Evolutionary conservation across 257 asterid species (phyloP).

Genomic region (Capsicum baccatum): DNA sequence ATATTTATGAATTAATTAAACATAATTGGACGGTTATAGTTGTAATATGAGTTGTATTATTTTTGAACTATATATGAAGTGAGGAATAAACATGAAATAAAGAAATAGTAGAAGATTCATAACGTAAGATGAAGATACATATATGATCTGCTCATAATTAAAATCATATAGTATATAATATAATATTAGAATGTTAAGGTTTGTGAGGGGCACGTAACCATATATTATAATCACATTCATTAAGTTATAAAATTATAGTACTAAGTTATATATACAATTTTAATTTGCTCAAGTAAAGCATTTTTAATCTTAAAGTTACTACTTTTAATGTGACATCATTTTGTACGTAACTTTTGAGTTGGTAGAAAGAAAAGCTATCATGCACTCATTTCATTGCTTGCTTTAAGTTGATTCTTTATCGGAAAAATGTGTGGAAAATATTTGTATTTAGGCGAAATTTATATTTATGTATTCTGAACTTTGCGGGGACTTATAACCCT

Average conservation of each 20-base stretch:
- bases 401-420: neutral
- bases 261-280: neutral
- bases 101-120: constrained; percentile 31
- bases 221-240: neutral
- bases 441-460: no score
- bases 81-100: constrained; percentile 17
- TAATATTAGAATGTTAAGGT: neutral
- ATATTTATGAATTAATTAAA: neutral
- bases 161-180: neutral
- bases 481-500: no score
- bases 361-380: constrained; percentile 16
- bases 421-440: no score
- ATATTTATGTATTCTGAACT: no score
- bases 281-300: constrained; percentile 4
- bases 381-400: neutral
- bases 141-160: neutral
- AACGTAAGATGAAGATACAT: constrained; percentile 18
- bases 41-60: constrained; percentile 25
- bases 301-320: constrained; percentile 10
- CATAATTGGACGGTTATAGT: constrained; percentile 15
- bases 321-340: constrained; percentile 2
- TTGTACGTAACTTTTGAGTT: constrained; percentile 20
- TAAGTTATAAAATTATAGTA: neutral
- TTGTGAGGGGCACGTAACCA: constrained; percentile 34
- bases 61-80: constrained; percentile 3